Evolutionary conservation across 1,284 basidiomycete species (phyloP).

Genomic region (Schizophyllum commune): DNA sequence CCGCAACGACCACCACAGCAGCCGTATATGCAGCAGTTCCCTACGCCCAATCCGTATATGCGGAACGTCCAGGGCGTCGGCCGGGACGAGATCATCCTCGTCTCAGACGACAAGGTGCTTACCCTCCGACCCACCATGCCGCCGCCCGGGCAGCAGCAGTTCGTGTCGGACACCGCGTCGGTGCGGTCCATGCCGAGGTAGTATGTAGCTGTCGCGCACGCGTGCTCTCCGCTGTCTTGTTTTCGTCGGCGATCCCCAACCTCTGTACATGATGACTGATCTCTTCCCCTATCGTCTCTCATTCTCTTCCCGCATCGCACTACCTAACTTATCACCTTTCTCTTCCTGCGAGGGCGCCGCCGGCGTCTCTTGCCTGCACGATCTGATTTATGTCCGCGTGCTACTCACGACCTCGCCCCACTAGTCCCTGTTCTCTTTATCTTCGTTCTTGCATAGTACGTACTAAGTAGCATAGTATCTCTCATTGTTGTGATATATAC

Average conservation of each 20-base stretch:
- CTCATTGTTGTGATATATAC: not conserved
- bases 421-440: not conserved
- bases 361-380: not conserved
- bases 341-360: not conserved
- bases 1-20: constrained; percentile 18
- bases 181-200: constrained; percentile 33
- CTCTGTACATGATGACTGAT: not conserved
- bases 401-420: not conserved
- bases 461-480: not conserved
- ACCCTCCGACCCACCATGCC: constrained; percentile 47
- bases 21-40: constrained; percentile 32
- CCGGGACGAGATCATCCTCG: constrained; percentile 73
- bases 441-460: not conserved
- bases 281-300: not conserved
- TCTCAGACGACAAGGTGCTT: constrained; percentile 73
- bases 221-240: not conserved
- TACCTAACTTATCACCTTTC: not conserved
- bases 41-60: constrained; percentile 9
- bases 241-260: not conserved
- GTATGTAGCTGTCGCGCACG: constrained; percentile 4
- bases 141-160: constrained; percentile 21
- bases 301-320: not conserved
- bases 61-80: constrained; percentile 41
- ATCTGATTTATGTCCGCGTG: not conserved
- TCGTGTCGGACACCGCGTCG: constrained; percentile 34